A percentile compares a stretch with the other conserved stretches of the same genome.
phyloP scores from a whole-genome alignment of 345 rosid genomes.

The Heritiera fomes region DNA sequence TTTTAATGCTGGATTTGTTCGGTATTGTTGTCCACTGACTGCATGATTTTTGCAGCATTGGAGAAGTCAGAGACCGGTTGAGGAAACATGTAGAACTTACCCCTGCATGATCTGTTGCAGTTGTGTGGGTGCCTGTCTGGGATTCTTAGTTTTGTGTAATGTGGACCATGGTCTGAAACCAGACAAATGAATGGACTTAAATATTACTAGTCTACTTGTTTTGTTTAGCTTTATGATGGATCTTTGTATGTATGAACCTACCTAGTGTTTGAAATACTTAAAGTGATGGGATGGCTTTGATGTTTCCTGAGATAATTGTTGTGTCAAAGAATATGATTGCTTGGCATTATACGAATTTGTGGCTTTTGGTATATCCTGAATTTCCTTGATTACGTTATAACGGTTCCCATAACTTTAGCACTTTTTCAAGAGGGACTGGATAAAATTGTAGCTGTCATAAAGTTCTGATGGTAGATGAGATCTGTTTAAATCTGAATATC shows the following conservation, averaged over 20 bases:
- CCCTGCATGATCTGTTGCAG: not conserved
- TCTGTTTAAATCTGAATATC: no score
- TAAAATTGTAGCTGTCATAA: not conserved
- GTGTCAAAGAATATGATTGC: not conserved
- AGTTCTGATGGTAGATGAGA: no score
- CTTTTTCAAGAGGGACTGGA: not conserved
- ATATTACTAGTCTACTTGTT: not conserved
- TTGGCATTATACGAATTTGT: not conserved
- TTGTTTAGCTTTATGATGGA: not conserved
- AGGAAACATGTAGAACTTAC: conserved; percentile 18
- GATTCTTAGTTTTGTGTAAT: conserved; percentile 1
- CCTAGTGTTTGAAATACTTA: no score
- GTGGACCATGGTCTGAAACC: not conserved
- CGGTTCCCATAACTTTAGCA: not conserved
- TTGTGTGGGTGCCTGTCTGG: not conserved
- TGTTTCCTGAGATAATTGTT: not conserved
- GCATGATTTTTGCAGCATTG: conserved; percentile 52
- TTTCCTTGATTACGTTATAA: not conserved
- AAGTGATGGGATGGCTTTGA: not conserved
- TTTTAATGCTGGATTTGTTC: not conserved
- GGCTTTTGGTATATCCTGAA: not conserved
- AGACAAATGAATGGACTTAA: not conserved
- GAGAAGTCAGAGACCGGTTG: conserved; percentile 64
- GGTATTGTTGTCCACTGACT: not conserved
- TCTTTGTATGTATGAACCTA: not conserved